phyloP scores from a whole-genome alignment of 192 early-diverging fungal species.

The Kappamyces sp. region DNA sequence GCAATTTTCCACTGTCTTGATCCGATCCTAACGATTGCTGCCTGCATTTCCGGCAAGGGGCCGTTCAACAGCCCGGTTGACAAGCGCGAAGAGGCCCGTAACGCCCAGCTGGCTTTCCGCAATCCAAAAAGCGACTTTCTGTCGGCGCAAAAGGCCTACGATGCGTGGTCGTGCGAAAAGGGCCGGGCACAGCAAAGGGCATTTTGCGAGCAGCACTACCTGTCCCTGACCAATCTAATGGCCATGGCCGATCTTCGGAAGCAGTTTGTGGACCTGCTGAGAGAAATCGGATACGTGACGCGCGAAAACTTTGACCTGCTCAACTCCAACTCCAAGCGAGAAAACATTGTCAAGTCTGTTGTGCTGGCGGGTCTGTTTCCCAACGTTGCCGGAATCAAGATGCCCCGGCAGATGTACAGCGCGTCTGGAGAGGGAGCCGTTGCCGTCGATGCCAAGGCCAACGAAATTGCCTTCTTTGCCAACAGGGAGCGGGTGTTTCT shows the following conservation, averaged over 20 bases:
- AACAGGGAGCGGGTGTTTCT: slow-evolving; percentile 69
- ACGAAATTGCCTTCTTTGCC: slow-evolving; percentile 67
- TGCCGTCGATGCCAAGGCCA: slow-evolving; percentile 59
- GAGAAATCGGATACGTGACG: slow-evolving; percentile 57
- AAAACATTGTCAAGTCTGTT: slow-evolving; percentile 62
- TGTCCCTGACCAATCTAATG: slow-evolving; percentile 57
- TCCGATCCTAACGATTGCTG: slow-evolving; percentile 40
- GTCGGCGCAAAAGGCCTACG: slow-evolving; percentile 49
- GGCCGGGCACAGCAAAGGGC: slow-evolving; percentile 22
- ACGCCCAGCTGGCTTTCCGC: slow-evolving; percentile 36
- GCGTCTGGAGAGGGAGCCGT: slow-evolving; percentile 67
- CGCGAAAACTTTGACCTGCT: slow-evolving; percentile 29
- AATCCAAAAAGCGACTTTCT: slow-evolving; percentile 60
- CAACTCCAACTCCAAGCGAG: slow-evolving; percentile 54
- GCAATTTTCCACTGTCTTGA: slow-evolving; percentile 39
- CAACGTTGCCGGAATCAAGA: slow-evolving; percentile 63
- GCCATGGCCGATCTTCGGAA: slow-evolving; percentile 54
- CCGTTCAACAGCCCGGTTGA: slow-evolving; percentile 35
- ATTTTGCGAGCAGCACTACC: slow-evolving; percentile 52
- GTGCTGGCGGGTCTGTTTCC: slow-evolving; percentile 83
- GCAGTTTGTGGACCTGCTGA: slow-evolving; percentile 55
- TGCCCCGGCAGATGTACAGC: slow-evolving; percentile 69
- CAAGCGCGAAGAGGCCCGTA: slow-evolving; percentile 46
- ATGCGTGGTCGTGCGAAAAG: slow-evolving; percentile 34
- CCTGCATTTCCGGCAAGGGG: slow-evolving; percentile 36